A percentile compares a stretch with the other conserved stretches of the same genome.
Conservation (phyloP, 257 asterid species). For the Solanum lignicaule region DNA sequence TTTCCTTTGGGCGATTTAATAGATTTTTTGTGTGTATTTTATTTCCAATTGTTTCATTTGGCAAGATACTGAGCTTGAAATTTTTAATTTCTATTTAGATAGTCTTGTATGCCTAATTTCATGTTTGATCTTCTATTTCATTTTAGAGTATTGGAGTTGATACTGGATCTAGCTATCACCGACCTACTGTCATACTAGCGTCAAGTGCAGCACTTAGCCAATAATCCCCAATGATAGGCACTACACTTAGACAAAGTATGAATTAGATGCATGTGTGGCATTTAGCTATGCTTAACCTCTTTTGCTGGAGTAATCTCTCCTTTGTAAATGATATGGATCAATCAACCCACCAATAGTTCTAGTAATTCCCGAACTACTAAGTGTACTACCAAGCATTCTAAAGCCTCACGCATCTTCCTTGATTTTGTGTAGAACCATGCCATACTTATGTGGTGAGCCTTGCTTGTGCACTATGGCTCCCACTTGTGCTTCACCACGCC, state of each 20-base stretch:
- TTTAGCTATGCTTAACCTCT: not conserved
- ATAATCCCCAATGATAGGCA: not conserved
- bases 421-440: not conserved
- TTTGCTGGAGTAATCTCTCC: not conserved
- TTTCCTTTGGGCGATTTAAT: not conserved
- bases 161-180: not conserved
- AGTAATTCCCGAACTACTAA: not conserved
- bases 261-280: not conserved
- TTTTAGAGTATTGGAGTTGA: not conserved
- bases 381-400: not conserved
- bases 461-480: not conserved
- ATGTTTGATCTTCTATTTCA: not conserved
- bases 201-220: not conserved
- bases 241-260: not conserved
- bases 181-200: not conserved
- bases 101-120: not conserved
- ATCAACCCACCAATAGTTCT: not conserved
- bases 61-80: not conserved
- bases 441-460: not conserved
- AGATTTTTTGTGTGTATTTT: not conserved
- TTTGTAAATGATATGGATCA: not conserved
- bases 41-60: not conserved
- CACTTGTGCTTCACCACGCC: not conserved
- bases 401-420: not conserved
- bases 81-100: not conserved